Conservation (phyloP, 2,329 filamentous ascomycete genomes). For the Aureobasidium pullulans region DNA sequence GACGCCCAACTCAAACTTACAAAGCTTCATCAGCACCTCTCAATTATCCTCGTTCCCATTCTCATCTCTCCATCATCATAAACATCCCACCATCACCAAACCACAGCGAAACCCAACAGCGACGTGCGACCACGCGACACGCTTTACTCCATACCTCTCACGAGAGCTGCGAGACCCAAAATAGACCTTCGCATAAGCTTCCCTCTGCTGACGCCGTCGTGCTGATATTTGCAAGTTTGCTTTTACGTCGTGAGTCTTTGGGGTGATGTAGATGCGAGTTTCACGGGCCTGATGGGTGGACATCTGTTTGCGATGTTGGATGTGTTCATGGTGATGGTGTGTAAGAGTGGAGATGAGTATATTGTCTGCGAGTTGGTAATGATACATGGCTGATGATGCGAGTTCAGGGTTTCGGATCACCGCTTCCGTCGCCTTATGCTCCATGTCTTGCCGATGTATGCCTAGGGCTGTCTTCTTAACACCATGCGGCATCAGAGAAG, state of each 20-base stretch:
- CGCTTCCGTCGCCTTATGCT: no score
- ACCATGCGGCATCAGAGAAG: no score
- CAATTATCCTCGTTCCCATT: neutral
- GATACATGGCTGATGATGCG: no score
- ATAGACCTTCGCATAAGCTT: neutral
- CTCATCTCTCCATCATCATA: neutral
- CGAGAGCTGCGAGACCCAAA: neutral
- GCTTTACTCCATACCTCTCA: neutral
- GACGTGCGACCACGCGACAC: neutral
- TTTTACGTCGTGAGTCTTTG: neutral
- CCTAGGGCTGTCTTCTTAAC: no score
- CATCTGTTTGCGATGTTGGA: no score
- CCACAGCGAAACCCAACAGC: neutral
- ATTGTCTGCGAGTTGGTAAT: no score
- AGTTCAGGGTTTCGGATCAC: no score
- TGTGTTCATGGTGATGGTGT: no score
- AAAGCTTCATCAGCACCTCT: neutral
- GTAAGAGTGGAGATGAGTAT: no score
- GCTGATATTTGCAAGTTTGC: neutral
- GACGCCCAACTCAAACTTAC: no score
- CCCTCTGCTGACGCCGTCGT: neutral
- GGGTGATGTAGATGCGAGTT: neutral
- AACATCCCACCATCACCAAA: neutral
- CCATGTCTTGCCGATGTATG: no score
- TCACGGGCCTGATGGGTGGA: neutral